A percentile compares a stretch with the other conserved stretches of the same genome.
These are phyloP conservation scores for Aureobasidium mangrovei DNA, from an alignment of 2,329 filamentous ascomycete genomes.

Conservation along the genomic window DNA sequence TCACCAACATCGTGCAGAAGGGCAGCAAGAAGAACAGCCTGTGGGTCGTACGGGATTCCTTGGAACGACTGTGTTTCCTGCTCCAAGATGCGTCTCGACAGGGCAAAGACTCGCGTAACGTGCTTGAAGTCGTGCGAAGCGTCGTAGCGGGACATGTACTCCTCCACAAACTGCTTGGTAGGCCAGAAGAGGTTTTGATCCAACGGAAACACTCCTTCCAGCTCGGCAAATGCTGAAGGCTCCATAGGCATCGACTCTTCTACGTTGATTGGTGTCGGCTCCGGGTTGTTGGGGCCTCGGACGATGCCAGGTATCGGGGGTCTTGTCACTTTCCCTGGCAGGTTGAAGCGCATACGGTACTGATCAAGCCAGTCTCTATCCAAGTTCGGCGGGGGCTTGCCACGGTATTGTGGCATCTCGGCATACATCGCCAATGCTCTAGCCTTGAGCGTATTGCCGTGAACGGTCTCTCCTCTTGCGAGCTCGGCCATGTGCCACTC, in stretches of 20 bases:
- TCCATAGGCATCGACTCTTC: conserved; percentile 10
- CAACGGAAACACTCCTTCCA: conserved; percentile 14
- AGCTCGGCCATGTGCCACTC: conserved; percentile 19
- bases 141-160: conserved; percentile 72
- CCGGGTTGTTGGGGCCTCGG: conserved; percentile 2
- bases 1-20: conserved; percentile 70
- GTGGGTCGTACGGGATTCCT: conserved; percentile 37
- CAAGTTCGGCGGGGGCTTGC: conserved; percentile 17
- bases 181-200: conserved; percentile 22
- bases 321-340: conserved; percentile 15
- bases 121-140: conserved; percentile 83
- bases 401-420: conserved; percentile 18
- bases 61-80: conserved; percentile 35
- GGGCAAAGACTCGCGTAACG: conserved; percentile 67
- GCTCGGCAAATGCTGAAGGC: conserved; percentile 13
- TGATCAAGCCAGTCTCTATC: conserved; percentile 19
- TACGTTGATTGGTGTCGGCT: conserved; percentile 4
- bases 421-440: conserved; percentile 18
- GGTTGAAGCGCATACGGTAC: conserved; percentile 18
- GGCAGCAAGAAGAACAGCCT: conserved; percentile 58
- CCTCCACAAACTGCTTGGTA: conserved; percentile 52
- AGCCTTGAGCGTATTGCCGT: conserved; percentile 20
- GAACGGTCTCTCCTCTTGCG: conserved; percentile 16
- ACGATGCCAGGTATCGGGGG: conserved; percentile 11
- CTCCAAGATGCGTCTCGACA: conserved; percentile 57